These are phyloP conservation scores for Cordyceps cicadae DNA, from an alignment of 2,329 filamentous ascomycete species.

Conservation along the genomic window DNA sequence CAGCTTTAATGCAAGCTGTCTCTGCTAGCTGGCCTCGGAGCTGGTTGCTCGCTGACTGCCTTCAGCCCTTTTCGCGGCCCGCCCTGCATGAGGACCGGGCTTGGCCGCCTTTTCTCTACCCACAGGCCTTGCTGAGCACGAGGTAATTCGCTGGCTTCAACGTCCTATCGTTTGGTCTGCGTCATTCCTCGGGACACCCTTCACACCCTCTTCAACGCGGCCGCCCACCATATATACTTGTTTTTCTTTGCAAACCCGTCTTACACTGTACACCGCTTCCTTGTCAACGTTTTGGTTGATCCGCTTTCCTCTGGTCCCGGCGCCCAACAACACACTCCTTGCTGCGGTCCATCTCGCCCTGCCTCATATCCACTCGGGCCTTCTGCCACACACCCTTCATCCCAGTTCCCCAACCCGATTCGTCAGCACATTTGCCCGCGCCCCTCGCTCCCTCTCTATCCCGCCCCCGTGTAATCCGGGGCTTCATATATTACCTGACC, in stretches of 20 bases:
- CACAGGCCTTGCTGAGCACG: not conserved
- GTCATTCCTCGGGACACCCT: not conserved
- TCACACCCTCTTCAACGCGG: constrained; percentile 4
- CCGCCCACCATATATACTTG: not conserved
- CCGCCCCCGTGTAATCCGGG: constrained; percentile 6
- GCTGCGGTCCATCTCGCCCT: constrained; percentile 3
- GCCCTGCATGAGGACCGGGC: not conserved
- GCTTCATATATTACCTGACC: constrained; percentile 3
- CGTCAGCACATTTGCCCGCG: not conserved
- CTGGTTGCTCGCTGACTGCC: not conserved
- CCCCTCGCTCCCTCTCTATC: not conserved
- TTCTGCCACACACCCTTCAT: constrained; percentile 8
- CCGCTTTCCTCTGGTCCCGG: constrained; percentile 1
- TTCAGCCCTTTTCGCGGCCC: constrained; percentile 8
- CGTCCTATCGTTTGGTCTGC: not conserved
- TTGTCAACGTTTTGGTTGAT: constrained; percentile 7
- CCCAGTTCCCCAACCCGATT: constrained; percentile 1
- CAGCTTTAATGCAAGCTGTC: not conserved
- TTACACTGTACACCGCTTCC: constrained; percentile 8
- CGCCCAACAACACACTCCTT: constrained; percentile 6
- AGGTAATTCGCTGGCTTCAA: not conserved
- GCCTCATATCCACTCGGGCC: constrained; percentile 1
- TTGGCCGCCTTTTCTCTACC: not conserved
- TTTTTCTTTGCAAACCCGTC: not conserved
- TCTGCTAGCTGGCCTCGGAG: not conserved